These are phyloP conservation scores for Fraxinus nigra DNA, from an alignment of 305 asterid genomes.

Conservation along the genomic window DNA sequence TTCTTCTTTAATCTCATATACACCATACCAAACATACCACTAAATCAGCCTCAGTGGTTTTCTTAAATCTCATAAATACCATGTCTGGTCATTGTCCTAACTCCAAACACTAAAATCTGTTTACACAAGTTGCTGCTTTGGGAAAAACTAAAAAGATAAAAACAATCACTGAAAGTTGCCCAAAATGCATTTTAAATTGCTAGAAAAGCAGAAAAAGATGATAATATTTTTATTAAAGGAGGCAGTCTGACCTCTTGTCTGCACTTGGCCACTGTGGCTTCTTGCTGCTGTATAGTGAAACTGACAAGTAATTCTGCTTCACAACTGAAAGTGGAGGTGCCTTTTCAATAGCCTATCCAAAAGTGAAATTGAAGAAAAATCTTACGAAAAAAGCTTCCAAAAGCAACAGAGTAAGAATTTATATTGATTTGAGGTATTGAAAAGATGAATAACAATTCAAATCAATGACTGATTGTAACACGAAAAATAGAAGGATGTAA, in stretches of 20 bases:
- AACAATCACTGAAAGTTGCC: neutral
- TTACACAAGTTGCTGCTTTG: neutral
- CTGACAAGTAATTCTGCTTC: neutral
- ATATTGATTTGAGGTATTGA: neutral
- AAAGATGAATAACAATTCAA: neutral
- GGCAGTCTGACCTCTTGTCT: neutral
- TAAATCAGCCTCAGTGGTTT: neutral
- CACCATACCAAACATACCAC: neutral
- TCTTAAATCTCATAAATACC: neutral
- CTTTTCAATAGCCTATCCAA: neutral
- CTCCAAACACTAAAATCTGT: neutral
- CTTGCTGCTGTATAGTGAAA: neutral
- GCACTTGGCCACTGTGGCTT: neutral
- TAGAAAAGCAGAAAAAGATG: neutral
- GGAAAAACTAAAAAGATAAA: neutral
- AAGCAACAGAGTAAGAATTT: neutral
- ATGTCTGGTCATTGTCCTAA: neutral
- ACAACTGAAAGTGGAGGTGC: neutral
- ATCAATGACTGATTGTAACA: neutral
- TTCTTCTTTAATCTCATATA: neutral
- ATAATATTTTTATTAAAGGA: neutral
- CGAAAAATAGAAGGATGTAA: neutral
- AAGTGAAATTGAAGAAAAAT: neutral
- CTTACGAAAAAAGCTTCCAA: neutral
- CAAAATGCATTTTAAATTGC: neutral